phyloP scores from a whole-genome alignment of 2,329 filamentous ascomycete genomes.

The Hypoxylon rubiginosum region DNA sequence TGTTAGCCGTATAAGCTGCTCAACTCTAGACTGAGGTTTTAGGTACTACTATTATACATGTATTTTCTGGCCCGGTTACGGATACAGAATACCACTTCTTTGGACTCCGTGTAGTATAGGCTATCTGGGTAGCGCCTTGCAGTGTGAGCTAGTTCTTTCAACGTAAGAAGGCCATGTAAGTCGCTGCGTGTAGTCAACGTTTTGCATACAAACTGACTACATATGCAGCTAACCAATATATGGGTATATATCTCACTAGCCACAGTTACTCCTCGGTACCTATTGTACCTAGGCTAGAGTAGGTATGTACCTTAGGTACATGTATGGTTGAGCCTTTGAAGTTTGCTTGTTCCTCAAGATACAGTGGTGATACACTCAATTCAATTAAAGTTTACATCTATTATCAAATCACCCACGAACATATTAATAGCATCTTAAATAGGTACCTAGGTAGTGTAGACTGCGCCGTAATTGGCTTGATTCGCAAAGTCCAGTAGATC shows the following conservation, averaged over 20 bases:
- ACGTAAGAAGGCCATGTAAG: background rate
- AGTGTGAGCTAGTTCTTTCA: too few species aligned
- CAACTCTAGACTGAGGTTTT: background rate
- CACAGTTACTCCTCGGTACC: background rate
- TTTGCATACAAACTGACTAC: background rate
- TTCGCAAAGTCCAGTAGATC: background rate
- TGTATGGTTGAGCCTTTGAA: too few species aligned
- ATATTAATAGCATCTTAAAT: background rate
- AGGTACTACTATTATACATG: background rate
- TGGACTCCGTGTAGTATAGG: background rate
- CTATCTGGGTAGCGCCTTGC: background rate
- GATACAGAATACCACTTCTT: background rate
- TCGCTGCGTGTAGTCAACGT: background rate
- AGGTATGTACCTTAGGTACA: too few species aligned
- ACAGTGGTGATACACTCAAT: background rate
- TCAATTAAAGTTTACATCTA: background rate
- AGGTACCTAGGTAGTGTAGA: background rate
- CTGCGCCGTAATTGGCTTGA: background rate
- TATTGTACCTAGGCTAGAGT: background rate
- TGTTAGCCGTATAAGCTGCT: background rate
- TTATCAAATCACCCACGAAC: background rate
- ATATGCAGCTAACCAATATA: background rate
- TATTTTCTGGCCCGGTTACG: background rate
- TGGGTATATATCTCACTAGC: conserved; percentile 1
- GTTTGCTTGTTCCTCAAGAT: too few species aligned